phyloP scores from a whole-genome alignment of 2,329 filamentous ascomycete species.

The Didymella keratinophila region DNA sequence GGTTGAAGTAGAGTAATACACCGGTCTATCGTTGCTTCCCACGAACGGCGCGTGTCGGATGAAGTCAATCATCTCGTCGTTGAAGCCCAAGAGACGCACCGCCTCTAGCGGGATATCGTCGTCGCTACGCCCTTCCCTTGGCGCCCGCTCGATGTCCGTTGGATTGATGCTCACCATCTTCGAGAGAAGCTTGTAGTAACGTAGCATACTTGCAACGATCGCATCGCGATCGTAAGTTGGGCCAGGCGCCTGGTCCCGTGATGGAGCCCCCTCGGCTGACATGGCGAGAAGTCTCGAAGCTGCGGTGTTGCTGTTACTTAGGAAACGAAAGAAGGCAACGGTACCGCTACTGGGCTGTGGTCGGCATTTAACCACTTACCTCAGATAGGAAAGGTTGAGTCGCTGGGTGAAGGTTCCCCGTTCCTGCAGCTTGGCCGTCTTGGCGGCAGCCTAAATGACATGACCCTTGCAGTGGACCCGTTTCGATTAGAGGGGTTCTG shows the following conservation, averaged over 20 bases:
- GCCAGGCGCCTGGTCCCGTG: not conserved
- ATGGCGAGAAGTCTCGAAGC: not conserved
- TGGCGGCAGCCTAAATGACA: no score
- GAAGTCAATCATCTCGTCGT: not conserved
- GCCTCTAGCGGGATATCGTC: not conserved
- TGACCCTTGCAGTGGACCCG: no score
- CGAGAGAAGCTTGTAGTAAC: not conserved
- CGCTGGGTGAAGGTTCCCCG: no score
- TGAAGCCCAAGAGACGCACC: not conserved
- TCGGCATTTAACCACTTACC: no score
- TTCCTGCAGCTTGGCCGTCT: no score
- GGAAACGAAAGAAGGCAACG: not conserved
- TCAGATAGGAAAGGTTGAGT: no score
- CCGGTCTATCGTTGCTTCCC: not conserved
- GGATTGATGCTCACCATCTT: not conserved
- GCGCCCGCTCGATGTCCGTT: not conserved
- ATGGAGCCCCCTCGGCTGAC: not conserved
- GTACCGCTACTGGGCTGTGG: no score
- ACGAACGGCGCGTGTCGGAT: not conserved
- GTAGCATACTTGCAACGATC: not conserved
- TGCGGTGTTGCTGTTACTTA: not conserved
- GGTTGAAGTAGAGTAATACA: not conserved
- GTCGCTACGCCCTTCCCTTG: not conserved
- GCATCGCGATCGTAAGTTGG: not conserved
- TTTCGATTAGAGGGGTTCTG: no score